Evolutionary conservation across 2,329 filamentous ascomycete species (phyloP).

Genomic region (Talaromyces sp.): DNA sequence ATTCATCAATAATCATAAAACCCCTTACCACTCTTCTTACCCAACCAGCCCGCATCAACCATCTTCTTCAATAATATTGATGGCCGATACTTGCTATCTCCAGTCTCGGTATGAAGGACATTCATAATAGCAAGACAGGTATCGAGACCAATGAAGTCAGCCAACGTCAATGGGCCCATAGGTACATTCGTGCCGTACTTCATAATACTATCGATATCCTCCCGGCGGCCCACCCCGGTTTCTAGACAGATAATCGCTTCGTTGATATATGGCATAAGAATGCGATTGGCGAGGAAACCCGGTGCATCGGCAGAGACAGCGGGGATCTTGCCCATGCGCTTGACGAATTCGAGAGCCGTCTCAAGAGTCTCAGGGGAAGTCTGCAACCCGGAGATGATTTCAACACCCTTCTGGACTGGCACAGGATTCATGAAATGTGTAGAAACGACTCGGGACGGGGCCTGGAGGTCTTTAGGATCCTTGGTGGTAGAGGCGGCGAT

Average conservation of each 20-base stretch:
- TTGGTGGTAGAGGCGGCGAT: constrained; percentile 82
- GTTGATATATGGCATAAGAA: constrained; percentile 99
- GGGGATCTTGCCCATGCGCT: constrained; percentile 86
- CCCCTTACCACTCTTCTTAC: constrained; percentile 94
- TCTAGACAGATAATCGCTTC: constrained; percentile 95
- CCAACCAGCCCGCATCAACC: constrained; percentile 96
- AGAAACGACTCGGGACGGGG: constrained; percentile 80
- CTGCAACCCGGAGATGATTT: constrained; percentile 93
- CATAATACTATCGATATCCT: constrained; percentile 97
- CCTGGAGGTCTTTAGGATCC: constrained; percentile 72
- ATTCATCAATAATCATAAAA: constrained; percentile 75
- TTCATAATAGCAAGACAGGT: constrained; percentile 97
- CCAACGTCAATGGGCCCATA: constrained; percentile 90
- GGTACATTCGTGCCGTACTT: constrained; percentile 98
- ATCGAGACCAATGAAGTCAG: constrained; percentile 95
- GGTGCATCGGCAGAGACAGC: constrained; percentile 85
- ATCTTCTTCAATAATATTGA: constrained; percentile 84
- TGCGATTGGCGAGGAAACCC: constrained; percentile 92
- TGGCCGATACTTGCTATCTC: constrained; percentile 92
- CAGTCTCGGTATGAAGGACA: constrained; percentile 83
- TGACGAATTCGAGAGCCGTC: constrained; percentile 77
- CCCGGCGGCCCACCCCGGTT: constrained; percentile 79
- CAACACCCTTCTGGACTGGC: constrained; percentile 91
- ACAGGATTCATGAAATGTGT: constrained; percentile 99
- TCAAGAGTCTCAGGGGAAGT: constrained; percentile 78